Evolutionary conservation across 331 rosid genomes (phyloP).

Genomic region (Quercus lobata): DNA sequence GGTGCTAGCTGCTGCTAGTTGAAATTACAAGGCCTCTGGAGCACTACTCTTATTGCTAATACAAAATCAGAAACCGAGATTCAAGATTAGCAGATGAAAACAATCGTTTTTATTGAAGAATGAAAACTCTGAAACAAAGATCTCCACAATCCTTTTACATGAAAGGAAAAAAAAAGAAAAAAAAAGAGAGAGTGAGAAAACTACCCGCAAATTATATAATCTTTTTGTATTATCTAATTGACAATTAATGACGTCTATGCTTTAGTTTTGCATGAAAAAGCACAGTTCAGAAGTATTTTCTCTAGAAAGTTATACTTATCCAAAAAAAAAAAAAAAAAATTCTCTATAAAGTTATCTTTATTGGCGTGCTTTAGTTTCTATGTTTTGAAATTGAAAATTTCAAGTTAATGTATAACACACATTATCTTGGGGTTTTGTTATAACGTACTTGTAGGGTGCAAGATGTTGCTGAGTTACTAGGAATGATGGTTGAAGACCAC

Average conservation of each 20-base stretch:
- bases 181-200: not conserved
- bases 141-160: not conserved
- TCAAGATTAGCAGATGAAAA: not conserved
- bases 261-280: not conserved
- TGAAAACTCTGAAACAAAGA: not conserved
- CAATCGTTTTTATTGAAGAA: not conserved
- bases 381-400: not conserved
- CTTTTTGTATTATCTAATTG: not conserved
- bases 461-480: conserved; percentile 96
- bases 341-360: not conserved
- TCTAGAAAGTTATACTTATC: not conserved
- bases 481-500: conserved; percentile 94
- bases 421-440: conserved; percentile 13
- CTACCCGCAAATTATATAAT: not conserved
- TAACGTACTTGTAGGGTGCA: conserved; percentile 54
- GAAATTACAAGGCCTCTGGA: too few species aligned
- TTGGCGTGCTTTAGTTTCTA: not conserved
- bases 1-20: too few species aligned
- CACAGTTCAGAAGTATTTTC: not conserved
- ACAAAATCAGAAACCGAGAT: not conserved
- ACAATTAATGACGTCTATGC: not conserved
- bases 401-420: not conserved
- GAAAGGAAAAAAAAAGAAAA: not conserved
- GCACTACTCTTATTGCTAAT: too few species aligned
- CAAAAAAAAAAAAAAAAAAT: too few species aligned